Base-by-base conservation (phyloP, 2,329 filamentous ascomycete species). In the Ceratocystis huliohia region DNA sequence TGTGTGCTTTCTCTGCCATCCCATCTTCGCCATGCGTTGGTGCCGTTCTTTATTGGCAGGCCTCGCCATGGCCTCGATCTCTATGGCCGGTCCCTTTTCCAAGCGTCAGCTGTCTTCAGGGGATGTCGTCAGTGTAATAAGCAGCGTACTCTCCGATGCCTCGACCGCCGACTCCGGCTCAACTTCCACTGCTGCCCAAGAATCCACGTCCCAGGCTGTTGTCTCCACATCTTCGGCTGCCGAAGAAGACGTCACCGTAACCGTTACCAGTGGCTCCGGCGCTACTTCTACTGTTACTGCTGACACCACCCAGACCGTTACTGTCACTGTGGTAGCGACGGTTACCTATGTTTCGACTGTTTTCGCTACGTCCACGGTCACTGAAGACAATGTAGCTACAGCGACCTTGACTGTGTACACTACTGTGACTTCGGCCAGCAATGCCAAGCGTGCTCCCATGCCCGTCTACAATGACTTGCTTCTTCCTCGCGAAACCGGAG, bases 351-450 rank as follows among this genome's bases (percentile, higher is more conserved):
- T 76, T 25, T 76, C 75, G 13, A 77, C 75, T 61, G 69, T 69
- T 56, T 75, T 76, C 68, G 69, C 70, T 61, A 78, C 76, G 45
- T 71, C 69, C 22, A 77, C 75, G 65, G 72, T 77, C 65, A 78
- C 76, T 63, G 73, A 70, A 66, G 72, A 69, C 65, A 72, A 74
- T 63, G 72, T 71, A 44, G 71, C 74, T 5, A 76, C 74, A 13
- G 75, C 76, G 45, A 78, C 76, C 7, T 71, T 67, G 53, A 75
- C 72, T 28, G 70, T 74, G 56, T 77, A 73, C 59, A 70, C 71
- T 63, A 78, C 76, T 0, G 73, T 71, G 2, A 77, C 76, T 8
- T 63, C 72, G 48, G 53, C 53, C 13, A 57, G 22, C 53, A 74
- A 76, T 65, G 68, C 72, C 69, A 76, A 74, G 72, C 74, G 76